Conservation (phyloP, 257 asterid species). For the Nicotiana knightiana region DNA sequence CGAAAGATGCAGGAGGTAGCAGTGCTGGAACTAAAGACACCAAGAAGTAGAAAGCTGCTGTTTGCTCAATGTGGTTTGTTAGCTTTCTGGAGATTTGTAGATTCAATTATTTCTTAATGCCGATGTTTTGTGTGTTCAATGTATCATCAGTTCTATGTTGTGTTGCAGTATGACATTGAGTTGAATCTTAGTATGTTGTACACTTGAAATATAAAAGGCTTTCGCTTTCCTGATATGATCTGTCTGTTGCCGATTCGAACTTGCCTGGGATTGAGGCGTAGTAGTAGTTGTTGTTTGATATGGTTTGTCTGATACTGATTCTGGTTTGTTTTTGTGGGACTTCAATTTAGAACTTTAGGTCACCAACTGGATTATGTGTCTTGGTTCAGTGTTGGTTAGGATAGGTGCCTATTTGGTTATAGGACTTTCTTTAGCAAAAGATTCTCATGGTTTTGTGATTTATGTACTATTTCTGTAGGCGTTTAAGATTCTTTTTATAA, state of each 20-base stretch:
- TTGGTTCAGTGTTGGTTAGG: background rate
- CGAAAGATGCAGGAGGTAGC: constrained; percentile 45
- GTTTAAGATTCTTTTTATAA: background rate
- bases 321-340: background rate
- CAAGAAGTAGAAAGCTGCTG: constrained; percentile 44
- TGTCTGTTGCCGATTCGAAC: background rate
- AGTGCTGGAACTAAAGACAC: constrained; percentile 62
- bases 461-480: background rate
- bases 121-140: background rate
- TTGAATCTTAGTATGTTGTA: background rate
- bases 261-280: background rate
- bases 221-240: background rate
- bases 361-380: background rate
- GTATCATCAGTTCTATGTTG: background rate
- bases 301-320: background rate
- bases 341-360: background rate
- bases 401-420: background rate
- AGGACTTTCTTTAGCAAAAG: background rate
- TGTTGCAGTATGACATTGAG: background rate
- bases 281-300: background rate
- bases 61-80: background rate
- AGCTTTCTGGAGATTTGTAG: background rate
- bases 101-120: background rate
- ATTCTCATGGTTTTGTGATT: background rate
- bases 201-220: background rate